Conservation (phyloP, 75 land plant genomes). For the Pinus tabuliformis region DNA sequence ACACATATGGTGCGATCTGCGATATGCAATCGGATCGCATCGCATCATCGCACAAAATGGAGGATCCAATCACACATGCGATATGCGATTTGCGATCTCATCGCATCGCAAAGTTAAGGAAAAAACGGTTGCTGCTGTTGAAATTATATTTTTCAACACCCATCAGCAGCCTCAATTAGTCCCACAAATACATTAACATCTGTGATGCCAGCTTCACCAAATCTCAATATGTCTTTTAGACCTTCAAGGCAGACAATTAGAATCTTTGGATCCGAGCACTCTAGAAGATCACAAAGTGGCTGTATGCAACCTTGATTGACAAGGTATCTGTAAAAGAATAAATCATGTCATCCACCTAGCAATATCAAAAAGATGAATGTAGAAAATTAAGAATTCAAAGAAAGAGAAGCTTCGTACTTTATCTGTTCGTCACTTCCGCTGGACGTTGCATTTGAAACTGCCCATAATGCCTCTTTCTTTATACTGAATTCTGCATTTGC, state of each 20-base stretch:
- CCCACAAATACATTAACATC: slow-evolving; percentile 24
- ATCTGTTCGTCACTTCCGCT: slow-evolving; percentile 68
- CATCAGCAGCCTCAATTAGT: no score
- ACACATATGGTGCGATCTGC: no score
- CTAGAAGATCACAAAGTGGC: slow-evolving; percentile 74
- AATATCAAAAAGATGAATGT: neutral
- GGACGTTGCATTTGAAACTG: slow-evolving; percentile 86
- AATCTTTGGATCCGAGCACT: slow-evolving; percentile 18
- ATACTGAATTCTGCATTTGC: slow-evolving; percentile 77
- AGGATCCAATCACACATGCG: no score
- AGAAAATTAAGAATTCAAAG: no score
- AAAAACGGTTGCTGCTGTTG: no score
- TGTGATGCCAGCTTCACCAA: slow-evolving; percentile 62
- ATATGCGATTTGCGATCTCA: no score
- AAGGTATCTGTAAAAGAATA: slow-evolving; percentile 30
- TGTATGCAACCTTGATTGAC: slow-evolving; percentile 76
- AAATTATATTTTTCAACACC: no score
- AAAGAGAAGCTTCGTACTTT: neutral
- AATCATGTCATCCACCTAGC: neutral
- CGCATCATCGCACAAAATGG: no score
- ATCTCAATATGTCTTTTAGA: slow-evolving; percentile 81
- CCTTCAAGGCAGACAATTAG: slow-evolving; percentile 83
- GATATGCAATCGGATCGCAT: no score
- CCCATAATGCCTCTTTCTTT: slow-evolving; percentile 95
- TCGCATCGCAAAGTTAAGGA: no score